Base-by-base conservation (phyloP, 2,329 filamentous ascomycete species). In the Massarina eburnea region DNA sequence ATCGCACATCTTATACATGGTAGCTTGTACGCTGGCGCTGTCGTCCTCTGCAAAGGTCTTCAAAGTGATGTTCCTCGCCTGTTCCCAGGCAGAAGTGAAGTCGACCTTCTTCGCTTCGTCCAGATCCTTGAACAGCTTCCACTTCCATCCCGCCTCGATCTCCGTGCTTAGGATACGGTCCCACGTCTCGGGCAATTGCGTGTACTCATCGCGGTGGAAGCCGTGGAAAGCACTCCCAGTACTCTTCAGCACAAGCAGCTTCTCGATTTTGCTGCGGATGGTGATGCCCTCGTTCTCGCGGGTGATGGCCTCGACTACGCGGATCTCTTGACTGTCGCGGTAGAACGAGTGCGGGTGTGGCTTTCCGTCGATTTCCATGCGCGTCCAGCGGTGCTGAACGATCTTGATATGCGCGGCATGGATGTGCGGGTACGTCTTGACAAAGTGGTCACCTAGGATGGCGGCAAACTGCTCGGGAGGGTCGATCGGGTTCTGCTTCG, bases 1-100 rank as follows among this genome's bases (percentile, higher is more conserved):
- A 71, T 92, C 87, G 61, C 82, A 85, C 92, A 99, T 99, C 78
- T 96, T 95, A 78, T 96, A 99, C 94, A 99, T 97, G 50, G 92
- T 97, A 61, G 85, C 86, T 76, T 99, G 94, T 19, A 99, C 94
- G 61, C 89, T 95, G 37, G 94, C 89, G 62, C 89, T 95, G 66
- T 91, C 80, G 65, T 99, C 91, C 65, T 86, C 82, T 33, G 94
- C 92, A 64, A 99, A 99, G 0, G 85, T 88, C 75, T 88, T 88
- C 70, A 96, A 79, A n/a, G 91, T 96, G 68, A 95, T 94, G 42
- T 79, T 76, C 50, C 90, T 80, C n/a, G 90, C 90, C 43, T 80
- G 79, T 55, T 84, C 77, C 80, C 86, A 96, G 17, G 91, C 89
- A 51, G 77, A 73, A 68, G 96, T 85, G 68, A 97, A 99, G 3